Base-by-base conservation (phyloP, 192 early-diverging fungal genomes). In the Coemansia aciculifera region DNA sequence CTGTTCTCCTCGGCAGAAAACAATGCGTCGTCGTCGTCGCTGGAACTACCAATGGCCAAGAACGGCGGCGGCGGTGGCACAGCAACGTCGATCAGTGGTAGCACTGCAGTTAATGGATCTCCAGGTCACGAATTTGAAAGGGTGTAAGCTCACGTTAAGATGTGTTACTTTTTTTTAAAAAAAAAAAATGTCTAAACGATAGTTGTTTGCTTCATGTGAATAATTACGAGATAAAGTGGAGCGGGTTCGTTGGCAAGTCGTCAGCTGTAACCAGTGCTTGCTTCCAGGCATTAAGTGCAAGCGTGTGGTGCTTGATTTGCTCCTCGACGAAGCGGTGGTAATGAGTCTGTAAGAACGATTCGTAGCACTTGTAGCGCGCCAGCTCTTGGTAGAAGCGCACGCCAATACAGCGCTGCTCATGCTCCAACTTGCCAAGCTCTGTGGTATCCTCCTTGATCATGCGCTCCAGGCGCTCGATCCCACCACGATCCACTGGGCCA, bases 231-330 rank as follows among this genome's bases (percentile, higher is more conserved):
- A 83, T 78, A 64, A 78, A 83, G 44, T 78, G 77, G 3, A 73
- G 64, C 32, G 81, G 77, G 48, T 84, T 75, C 39, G 73, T 68
- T 15, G 81, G 81, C 27, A 84, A 49, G 39, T 79, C 73, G 62
- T 79, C 74, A 36, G 81, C 81, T 3, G 71, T 77, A 13, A 75
- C 71, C 52, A 84, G 71, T 11, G 81, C 81, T 67, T 84, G 81
- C 51, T 73, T 75, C 81, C 81, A 84, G 15, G 81, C 81, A 56
- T 79, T 79, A 24, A 84, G 73, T 12, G 71, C 74, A 54, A 84
- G 66, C 13, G 76, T 76, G 64, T 84, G 81, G 71, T 84, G 81
- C 67, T 84, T 84, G 65, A 84, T 79, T 65, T 79, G 81, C 60
- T 79, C 81, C 29, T 75, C 81, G 23, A 76, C 63, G 24, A 73